A percentile compares a stretch with the other conserved stretches of the same genome.
These are phyloP conservation scores for Pyricularia sp. DNA, from an alignment of 2,329 filamentous ascomycete genomes.

Conservation along the genomic window DNA sequence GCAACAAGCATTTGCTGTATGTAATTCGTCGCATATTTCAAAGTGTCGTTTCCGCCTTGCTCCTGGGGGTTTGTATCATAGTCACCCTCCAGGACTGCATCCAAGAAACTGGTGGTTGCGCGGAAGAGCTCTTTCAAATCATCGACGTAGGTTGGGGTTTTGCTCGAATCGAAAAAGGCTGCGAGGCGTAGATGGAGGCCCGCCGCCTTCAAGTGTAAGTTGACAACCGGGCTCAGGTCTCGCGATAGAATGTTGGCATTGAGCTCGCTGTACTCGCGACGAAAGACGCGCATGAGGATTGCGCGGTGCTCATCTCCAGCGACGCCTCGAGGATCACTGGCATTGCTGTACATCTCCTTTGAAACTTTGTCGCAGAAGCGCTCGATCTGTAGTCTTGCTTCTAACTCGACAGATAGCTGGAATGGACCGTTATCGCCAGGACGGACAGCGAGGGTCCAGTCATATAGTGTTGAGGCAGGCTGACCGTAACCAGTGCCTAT, in stretches of 20 bases:
- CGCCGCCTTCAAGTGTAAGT: slow-evolving; percentile 63
- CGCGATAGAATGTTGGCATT: slow-evolving; percentile 51
- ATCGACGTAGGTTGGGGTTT: slow-evolving; percentile 60
- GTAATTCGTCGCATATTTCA: slow-evolving; percentile 64
- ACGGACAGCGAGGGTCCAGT: slow-evolving; percentile 59
- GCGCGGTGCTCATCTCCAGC: slow-evolving; percentile 58
- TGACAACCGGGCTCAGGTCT: slow-evolving; percentile 46
- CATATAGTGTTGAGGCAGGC: slow-evolving; percentile 68
- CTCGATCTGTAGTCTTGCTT: slow-evolving; percentile 61
- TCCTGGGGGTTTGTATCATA: slow-evolving; percentile 31
- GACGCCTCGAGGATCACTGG: slow-evolving; percentile 60
- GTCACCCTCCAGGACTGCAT: slow-evolving; percentile 49
- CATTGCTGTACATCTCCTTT: slow-evolving; percentile 71
- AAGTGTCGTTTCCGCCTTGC: slow-evolving; percentile 39
- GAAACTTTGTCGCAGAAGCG: slow-evolving; percentile 70
- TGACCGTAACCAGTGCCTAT: slow-evolving; percentile 79
- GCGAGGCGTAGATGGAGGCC: slow-evolving; percentile 67
- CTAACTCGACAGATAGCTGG: slow-evolving; percentile 51
- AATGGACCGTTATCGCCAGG: slow-evolving; percentile 51
- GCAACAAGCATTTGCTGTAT: slow-evolving; percentile 82
- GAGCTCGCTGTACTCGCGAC: slow-evolving; percentile 54
- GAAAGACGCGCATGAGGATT: slow-evolving; percentile 57
- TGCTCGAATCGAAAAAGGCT: slow-evolving; percentile 72
- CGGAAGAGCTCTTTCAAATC: slow-evolving; percentile 70
- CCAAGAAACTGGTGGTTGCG: slow-evolving; percentile 60